Evolutionary conservation across 371 early-diverging fungal genomes (phyloP).

Genomic region (Mucor irregularis): DNA sequence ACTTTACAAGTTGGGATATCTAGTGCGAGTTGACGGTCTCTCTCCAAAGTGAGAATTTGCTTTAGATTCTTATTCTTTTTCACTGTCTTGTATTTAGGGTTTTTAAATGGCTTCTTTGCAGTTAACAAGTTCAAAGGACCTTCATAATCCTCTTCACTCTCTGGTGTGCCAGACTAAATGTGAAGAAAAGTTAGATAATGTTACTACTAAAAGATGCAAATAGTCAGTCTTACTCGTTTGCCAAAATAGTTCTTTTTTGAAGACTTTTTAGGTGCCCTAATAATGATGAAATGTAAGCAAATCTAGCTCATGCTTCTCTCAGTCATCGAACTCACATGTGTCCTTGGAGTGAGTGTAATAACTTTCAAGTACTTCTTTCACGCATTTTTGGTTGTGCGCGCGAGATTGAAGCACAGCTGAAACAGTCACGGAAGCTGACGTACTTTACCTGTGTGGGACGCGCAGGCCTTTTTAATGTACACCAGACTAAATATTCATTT

Average conservation of each 20-base stretch:
- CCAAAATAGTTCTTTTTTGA: constrained; percentile 15
- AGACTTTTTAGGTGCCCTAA: constrained; percentile 20
- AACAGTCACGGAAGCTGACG: constrained; percentile 20
- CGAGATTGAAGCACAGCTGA: too few relatives aligned
- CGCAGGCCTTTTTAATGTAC: constrained; percentile 8
- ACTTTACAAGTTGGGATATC: constrained; percentile 73
- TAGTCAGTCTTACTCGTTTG: constrained; percentile 1
- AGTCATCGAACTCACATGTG: neutral
- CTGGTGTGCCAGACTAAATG: constrained; percentile 4
- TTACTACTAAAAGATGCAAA: neutral
- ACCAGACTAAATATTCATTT: neutral
- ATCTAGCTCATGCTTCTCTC: too few relatives aligned
- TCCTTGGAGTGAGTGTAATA: neutral
- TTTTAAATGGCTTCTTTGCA: constrained; percentile 70
- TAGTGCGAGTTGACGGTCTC: constrained; percentile 59
- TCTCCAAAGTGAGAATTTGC: constrained; percentile 76
- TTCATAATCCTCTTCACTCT: constrained; percentile 22
- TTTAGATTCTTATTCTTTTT: constrained; percentile 79
- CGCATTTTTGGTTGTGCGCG: too few relatives aligned
- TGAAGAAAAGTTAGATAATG: neutral
- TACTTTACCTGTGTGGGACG: constrained; percentile 4
- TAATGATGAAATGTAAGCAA: neutral
- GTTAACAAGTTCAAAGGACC: constrained; percentile 37
- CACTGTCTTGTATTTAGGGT: constrained; percentile 55
- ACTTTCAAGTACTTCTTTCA: neutral